Evolutionary conservation across 2,329 filamentous ascomycete species (phyloP), one percentile per base, ranked within the genome.

Genomic region (Eutypella sp.): DNA sequence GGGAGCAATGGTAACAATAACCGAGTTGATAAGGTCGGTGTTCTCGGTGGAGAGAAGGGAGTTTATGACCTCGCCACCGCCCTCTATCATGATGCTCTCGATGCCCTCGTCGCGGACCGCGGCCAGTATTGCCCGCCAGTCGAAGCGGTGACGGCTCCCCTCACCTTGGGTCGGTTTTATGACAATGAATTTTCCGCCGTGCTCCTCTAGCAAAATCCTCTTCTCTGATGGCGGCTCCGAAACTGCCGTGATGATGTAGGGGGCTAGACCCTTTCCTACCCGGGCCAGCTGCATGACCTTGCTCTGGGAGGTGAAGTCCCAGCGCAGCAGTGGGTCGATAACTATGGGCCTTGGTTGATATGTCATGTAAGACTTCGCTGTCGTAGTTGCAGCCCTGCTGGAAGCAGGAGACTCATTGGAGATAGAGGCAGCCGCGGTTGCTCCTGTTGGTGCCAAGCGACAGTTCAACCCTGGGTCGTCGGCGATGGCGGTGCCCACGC

Each of bases 381-480:
- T 3, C 69, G 71, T 37, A 72, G 58, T 7, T 73, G 73, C 5
- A 11, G 16, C 34, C 3, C 16, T 42, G 41, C 43, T 23, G 40
- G 33, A n/a, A n/a, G n/a, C n/a, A n/a, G n/a, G n/a, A n/a, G n/a
- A n/a, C n/a, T n/a, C 15, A 22, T 76, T 79, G 51, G 53, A 58
- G 6, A 53, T 47, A 5, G 48, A 49, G 27, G 47, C 48, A 1
- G 54, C 41, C 8, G 33, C n/a, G 1, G 76, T 73, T n/a, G 73
- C 70, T 2, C 75, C 76, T 25, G 78, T 78, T 23, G 20, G 18
- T 7, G 74, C 74, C 38, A 91, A 75, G 16, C 91, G 82, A 61
- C 87, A 93, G 64, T 95, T 96, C 44, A 97, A 72, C 2, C 82
- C 83, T 2, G 92, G 92, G 60, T 96, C 80, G 64, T 97, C 92